Conservation (phyloP, 2,329 filamentous ascomycete genomes). For the Microascus cirrosus region DNA sequence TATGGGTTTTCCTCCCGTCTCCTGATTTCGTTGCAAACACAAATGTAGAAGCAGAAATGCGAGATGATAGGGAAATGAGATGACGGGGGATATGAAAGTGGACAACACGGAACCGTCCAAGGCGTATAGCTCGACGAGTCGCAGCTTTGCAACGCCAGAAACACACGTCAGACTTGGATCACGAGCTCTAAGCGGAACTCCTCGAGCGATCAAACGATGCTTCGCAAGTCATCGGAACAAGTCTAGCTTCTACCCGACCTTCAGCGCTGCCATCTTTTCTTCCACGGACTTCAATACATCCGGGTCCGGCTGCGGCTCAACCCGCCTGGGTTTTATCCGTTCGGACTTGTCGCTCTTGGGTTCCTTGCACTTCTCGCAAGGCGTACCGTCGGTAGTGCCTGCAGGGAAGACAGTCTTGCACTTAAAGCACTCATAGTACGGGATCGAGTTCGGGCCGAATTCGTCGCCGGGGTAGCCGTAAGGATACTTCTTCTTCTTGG, state of each 20-base stretch:
- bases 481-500: slow-evolving; percentile 59
- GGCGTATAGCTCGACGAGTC: background rate
- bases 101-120: background rate
- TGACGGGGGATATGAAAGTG: background rate
- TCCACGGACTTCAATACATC: slow-evolving; percentile 47
- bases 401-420: slow-evolving; percentile 49
- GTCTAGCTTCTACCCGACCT: slow-evolving; percentile 12
- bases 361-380: slow-evolving; percentile 50
- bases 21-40: background rate
- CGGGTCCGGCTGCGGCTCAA: slow-evolving; percentile 51
- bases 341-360: slow-evolving; percentile 48
- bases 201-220: background rate
- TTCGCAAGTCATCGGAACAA: background rate
- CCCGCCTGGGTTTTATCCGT: slow-evolving; percentile 45
- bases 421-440: slow-evolving; percentile 48
- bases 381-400: slow-evolving; percentile 35
- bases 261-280: slow-evolving; percentile 36
- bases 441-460: slow-evolving; percentile 37
- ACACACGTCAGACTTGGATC: background rate
- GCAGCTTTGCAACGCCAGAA: background rate
- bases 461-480: slow-evolving; percentile 59
- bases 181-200: background rate
- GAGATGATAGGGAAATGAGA: background rate
- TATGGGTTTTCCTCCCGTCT: background rate
- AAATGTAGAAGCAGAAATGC: background rate